These are phyloP conservation scores for Wallacemonas sp. DNA, from an alignment of 208 protist genomes.

Conservation along the genomic window DNA sequence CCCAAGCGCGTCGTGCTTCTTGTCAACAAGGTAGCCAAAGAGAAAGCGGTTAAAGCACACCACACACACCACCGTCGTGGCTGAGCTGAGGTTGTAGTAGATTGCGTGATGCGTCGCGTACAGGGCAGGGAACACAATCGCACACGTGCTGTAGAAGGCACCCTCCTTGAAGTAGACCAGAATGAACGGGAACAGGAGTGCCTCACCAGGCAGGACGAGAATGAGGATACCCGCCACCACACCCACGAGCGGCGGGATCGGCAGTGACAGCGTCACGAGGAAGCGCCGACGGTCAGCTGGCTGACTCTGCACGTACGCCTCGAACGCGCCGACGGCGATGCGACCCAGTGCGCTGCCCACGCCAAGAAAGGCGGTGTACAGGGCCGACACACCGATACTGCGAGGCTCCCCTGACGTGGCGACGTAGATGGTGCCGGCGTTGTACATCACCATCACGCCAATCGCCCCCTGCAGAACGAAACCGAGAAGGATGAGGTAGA, in stretches of 20 bases:
- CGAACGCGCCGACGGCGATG: conserved; percentile 31
- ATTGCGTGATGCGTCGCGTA: conserved; percentile 37
- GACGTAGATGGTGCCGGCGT: conserved; percentile 35
- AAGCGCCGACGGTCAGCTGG: conserved; percentile 17
- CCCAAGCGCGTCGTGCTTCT: conserved; percentile 32
- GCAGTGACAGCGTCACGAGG: conserved; percentile 24
- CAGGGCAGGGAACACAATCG: conserved; percentile 27
- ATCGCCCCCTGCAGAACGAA: conserved; percentile 31
- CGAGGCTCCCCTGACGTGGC: conserved; percentile 24
- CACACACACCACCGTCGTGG: conserved; percentile 53
- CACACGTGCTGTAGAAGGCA: conserved; percentile 24
- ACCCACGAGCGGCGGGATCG: conserved; percentile 22
- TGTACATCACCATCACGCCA: conserved; percentile 39
- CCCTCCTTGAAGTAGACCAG: conserved; percentile 37
- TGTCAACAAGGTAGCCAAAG: conserved; percentile 60
- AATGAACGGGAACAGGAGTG: conserved; percentile 31
- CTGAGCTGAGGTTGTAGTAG: conserved; percentile 70
- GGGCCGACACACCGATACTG: conserved; percentile 24
- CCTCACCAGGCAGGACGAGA: conserved; percentile 23
- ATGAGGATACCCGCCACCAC: conserved; percentile 25
- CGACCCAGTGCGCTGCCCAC: conserved; percentile 32
- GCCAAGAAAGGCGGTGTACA: conserved; percentile 41
- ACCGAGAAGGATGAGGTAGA: conserved; percentile 28
- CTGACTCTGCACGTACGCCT: conserved; percentile 12
- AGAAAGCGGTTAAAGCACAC: conserved; percentile 73